Evolutionary conservation across 2,329 filamentous ascomycete species (phyloP).

Genomic region (Ophiostoma perfectum): DNA sequence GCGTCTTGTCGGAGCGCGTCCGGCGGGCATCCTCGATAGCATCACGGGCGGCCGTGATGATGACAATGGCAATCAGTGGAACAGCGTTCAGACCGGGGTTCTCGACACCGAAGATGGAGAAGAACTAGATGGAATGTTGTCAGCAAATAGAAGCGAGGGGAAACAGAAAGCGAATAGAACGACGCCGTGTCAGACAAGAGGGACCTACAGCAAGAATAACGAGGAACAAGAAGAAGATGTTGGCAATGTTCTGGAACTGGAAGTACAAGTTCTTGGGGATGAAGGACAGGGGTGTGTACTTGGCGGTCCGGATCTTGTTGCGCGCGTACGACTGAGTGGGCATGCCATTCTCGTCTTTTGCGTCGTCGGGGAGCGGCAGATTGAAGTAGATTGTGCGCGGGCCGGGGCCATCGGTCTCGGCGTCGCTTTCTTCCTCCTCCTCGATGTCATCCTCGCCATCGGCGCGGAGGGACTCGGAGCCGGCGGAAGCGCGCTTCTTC

Average conservation of each 20-base stretch:
- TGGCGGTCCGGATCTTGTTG: conserved; percentile 97
- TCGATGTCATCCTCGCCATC: conserved; percentile 35
- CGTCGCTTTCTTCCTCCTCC: conserved; percentile 35
- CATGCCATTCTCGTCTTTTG: conserved; percentile 74
- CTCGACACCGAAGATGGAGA: conserved; percentile 87
- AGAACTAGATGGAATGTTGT: conserved; percentile 51
- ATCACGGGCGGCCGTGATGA: conserved; percentile 87
- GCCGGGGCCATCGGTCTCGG: conserved; percentile 38
- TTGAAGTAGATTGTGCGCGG: conserved; percentile 77
- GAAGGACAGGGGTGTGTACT: conserved; percentile 94
- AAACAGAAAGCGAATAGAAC: too few species aligned
- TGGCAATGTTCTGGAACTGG: conserved; percentile 97
- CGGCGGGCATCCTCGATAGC: conserved; percentile 91
- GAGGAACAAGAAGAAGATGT: conserved; percentile 95
- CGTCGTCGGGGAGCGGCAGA: conserved; percentile 65
- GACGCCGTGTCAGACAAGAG: too few species aligned
- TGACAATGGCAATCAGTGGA: conserved; percentile 86
- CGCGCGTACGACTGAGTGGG: conserved; percentile 66
- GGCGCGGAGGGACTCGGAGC: conserved; percentile 32
- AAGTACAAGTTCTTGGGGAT: conserved; percentile 95
- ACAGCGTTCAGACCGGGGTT: conserved; percentile 88
- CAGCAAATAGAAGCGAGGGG: too few species aligned
- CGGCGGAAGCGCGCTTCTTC: conserved; percentile 56
- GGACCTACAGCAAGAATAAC: conserved; percentile 83
- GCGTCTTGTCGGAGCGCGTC: conserved; percentile 82